Evolutionary conservation across 176 grass and related monocot genomes (phyloP).

Genomic region (Canna indica): DNA sequence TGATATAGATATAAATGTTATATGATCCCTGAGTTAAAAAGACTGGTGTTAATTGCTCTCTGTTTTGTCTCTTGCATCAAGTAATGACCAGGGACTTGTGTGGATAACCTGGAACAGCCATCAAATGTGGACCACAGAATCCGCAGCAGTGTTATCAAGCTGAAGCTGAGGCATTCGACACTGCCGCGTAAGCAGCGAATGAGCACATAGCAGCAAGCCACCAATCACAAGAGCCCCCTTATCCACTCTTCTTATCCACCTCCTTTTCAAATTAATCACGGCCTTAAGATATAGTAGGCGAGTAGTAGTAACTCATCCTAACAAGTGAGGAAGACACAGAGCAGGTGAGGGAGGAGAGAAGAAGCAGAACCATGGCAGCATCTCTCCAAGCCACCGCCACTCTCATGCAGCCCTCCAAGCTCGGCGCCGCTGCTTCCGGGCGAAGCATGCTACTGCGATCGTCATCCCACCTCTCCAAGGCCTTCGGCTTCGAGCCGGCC

Average conservation of each 20-base stretch:
- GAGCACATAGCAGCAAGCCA: background rate
- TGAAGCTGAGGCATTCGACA: background rate
- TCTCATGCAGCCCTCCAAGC: conserved; percentile 2
- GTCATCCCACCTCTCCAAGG: background rate
- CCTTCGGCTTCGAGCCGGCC: background rate
- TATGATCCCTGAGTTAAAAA: too few species aligned
- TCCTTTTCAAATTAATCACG: background rate
- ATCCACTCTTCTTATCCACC: conserved; percentile 4
- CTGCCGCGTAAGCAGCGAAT: background rate
- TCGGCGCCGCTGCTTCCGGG: background rate
- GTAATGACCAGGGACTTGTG: background rate
- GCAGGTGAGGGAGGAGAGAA: background rate
- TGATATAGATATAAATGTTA: too few species aligned
- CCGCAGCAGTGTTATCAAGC: too few species aligned
- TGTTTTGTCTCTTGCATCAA: too few species aligned
- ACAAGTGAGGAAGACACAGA: background rate
- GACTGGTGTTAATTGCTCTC: too few species aligned
- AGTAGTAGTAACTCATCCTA: background rate
- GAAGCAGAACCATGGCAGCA: background rate
- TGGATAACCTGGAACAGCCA: background rate
- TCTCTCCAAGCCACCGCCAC: conserved; percentile 8
- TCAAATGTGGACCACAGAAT: background rate
- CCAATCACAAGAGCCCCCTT: background rate
- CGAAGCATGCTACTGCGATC: background rate
- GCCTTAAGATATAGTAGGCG: background rate